Conservation (phyloP, 2,329 filamentous ascomycete species). For the Pyricularia pennisetigena region DNA sequence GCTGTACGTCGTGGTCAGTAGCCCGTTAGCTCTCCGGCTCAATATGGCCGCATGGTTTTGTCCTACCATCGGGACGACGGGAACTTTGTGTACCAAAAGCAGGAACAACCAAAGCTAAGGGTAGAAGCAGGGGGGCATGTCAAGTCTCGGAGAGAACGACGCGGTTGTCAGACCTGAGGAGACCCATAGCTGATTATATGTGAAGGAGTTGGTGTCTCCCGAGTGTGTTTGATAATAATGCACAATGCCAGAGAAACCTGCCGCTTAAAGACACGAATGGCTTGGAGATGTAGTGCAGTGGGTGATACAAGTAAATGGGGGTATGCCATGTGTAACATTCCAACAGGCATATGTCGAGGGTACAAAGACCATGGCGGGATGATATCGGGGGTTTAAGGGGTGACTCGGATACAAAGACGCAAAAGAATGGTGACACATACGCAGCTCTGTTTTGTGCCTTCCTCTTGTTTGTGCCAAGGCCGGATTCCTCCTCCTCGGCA, state of each 20-base stretch:
- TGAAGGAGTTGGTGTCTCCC: background rate
- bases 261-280: background rate
- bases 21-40: background rate
- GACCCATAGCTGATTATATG: background rate
- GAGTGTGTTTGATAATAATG: background rate
- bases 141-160: background rate
- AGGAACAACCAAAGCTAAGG: background rate
- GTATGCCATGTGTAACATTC: background rate
- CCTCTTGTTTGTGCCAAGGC: constrained; percentile 42
- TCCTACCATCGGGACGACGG: background rate
- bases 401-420: background rate
- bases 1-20: constrained; percentile 31
- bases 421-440: constrained; percentile 29
- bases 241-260: background rate
- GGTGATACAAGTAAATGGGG: background rate
- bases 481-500: constrained; percentile 46
- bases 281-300: background rate
- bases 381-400: background rate
- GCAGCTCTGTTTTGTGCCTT: constrained; percentile 54
- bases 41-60: background rate
- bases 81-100: background rate
- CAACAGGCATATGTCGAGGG: background rate
- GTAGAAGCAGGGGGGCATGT: background rate
- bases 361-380: background rate
- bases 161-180: background rate